A percentile compares a stretch with the other conserved stretches of the same genome.
Evolutionary conservation across 495 filamentous ascomycete genomes (phyloP).

Genomic region (Aspergillus incahuasiensis): DNA sequence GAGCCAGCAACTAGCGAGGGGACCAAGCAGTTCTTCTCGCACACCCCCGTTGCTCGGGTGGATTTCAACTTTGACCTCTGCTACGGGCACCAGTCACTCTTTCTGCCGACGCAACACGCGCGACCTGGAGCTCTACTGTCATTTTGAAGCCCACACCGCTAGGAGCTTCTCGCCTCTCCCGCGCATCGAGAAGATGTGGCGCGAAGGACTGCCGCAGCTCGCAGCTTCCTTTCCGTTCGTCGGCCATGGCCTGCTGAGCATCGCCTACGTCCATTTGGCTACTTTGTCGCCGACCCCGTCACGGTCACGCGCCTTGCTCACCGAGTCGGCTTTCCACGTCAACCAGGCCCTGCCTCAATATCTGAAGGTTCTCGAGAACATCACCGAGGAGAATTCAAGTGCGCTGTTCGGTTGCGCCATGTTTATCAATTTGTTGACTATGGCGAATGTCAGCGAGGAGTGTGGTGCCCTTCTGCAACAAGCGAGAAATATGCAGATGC

Average conservation of each 20-base stretch:
- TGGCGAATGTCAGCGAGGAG: slow-evolving; percentile 1
- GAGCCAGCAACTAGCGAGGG: background rate
- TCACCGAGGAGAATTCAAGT: background rate
- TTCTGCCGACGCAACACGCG: slow-evolving; percentile 6
- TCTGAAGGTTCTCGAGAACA: background rate
- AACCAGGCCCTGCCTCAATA: slow-evolving; percentile 6
- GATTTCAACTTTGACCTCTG: background rate
- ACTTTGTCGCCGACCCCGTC: background rate
- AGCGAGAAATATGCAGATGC: too few species aligned
- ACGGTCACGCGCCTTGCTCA: background rate
- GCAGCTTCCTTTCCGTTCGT: background rate
- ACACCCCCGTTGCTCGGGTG: background rate
- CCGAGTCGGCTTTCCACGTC: slow-evolving; percentile 2
- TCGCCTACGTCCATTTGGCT: slow-evolving; percentile 5
- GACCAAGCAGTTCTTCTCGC: background rate
- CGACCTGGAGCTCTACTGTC: slow-evolving; percentile 7
- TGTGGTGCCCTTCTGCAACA: background rate
- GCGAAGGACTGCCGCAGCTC: background rate
- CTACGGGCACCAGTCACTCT: background rate
- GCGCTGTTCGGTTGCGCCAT: slow-evolving; percentile 5
- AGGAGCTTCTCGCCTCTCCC: background rate
- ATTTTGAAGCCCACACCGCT: slow-evolving; percentile 6
- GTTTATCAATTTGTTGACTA: background rate
- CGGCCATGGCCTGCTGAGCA: slow-evolving; percentile 2
- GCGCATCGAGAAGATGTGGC: background rate